Conservation (phyloP, 2,329 filamentous ascomycete genomes). For the Fusarium nelsonii region DNA sequence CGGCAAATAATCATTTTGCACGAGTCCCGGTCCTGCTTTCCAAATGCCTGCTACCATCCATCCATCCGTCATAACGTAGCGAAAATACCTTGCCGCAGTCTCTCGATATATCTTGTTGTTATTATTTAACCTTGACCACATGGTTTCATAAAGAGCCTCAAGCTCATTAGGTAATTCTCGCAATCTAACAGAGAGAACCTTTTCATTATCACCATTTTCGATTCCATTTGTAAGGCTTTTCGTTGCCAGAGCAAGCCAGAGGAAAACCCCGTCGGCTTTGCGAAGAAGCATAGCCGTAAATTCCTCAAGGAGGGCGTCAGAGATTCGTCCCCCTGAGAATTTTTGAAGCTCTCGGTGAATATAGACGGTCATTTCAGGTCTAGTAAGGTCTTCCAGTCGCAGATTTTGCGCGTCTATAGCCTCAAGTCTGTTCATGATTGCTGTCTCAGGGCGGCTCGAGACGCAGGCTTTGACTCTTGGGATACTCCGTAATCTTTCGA, state of each 20-base stretch:
- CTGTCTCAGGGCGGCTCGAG: neutral
- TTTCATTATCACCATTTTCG: accelerated
- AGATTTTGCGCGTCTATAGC: accelerated
- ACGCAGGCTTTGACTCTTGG: neutral
- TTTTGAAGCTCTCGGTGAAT: accelerated
- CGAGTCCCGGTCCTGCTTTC: too few species aligned
- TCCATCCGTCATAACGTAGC: accelerated
- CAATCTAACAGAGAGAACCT: accelerated
- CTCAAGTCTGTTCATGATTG: accelerated
- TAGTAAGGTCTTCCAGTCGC: accelerated
- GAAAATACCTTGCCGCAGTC: neutral
- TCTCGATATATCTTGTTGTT: neutral
- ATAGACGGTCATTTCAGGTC: neutral
- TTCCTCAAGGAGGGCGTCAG: accelerated
- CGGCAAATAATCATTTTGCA: too few species aligned
- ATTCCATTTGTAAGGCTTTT: neutral
- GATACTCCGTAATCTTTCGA: accelerated
- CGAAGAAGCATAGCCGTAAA: accelerated
- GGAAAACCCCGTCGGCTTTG: neutral
- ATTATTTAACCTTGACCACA: neutral
- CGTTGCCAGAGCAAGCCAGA: neutral
- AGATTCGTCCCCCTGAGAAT: accelerated
- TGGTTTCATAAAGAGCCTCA: neutral
- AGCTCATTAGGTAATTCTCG: neutral
- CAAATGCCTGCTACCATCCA: too few species aligned